These are phyloP conservation scores for Diatrype stigma DNA, from an alignment of 2,329 filamentous ascomycete species.

Conservation along the genomic window DNA sequence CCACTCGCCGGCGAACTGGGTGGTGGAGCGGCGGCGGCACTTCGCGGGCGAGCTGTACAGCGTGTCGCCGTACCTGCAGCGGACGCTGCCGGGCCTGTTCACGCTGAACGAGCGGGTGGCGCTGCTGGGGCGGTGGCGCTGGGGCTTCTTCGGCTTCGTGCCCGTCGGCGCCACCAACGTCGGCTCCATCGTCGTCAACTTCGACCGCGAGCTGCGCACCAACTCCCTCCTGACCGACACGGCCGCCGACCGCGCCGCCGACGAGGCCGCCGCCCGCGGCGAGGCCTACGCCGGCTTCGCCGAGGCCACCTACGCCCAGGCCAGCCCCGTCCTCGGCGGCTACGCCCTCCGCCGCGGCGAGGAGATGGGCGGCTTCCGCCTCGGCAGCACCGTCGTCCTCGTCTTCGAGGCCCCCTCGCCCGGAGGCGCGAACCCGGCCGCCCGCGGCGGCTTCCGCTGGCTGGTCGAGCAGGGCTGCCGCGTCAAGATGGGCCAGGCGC, in stretches of 20 bases:
- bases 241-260: conserved; percentile 79
- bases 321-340: conserved; percentile 74
- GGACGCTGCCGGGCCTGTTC: conserved; percentile 88
- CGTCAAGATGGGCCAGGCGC: conserved; percentile 81
- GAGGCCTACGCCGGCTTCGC: conserved; percentile 87
- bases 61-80: conserved; percentile 91
- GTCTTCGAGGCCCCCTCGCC: conserved; percentile 90
- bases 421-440: conserved; percentile 51
- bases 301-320: conserved; percentile 81
- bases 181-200: conserved; percentile 94
- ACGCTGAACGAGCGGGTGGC: conserved; percentile 96
- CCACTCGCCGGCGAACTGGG: conserved; percentile 93
- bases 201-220: conserved; percentile 88
- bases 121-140: conserved; percentile 88
- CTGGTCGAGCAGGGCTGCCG: conserved; percentile 79
- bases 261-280: conserved; percentile 68
- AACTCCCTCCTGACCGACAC: conserved; percentile 93
- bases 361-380: conserved; percentile 97
- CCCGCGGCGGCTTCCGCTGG: conserved; percentile 77
- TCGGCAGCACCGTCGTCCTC: conserved; percentile 90
- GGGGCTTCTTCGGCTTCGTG: conserved; percentile 95
- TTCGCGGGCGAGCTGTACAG: conserved; percentile 95
- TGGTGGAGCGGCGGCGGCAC: conserved; percentile 90
- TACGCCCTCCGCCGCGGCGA: conserved; percentile 82
- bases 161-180: conserved; percentile 97